These are phyloP conservation scores for Hansenula anomala DNA, from an alignment of 1,139 yeast species.

Conservation along the genomic window DNA sequence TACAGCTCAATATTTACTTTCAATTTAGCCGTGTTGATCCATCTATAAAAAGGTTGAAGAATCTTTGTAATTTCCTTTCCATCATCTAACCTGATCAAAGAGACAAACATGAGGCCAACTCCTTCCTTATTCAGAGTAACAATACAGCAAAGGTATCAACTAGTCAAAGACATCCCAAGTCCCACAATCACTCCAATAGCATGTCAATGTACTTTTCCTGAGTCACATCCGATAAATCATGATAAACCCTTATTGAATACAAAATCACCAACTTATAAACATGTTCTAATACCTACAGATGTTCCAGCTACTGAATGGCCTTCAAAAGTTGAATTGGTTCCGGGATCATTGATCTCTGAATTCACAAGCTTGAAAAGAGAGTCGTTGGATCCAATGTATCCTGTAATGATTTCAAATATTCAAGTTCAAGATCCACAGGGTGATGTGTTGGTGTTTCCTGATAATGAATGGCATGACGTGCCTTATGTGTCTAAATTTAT, in stretches of 20 bases:
- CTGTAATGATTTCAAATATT: slow-evolving; percentile 48
- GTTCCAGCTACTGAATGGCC: slow-evolving; percentile 42
- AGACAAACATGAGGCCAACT: slow-evolving; percentile 10
- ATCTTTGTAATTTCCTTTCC: too few species aligned
- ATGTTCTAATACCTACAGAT: slow-evolving; percentile 46
- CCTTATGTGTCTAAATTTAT: slow-evolving; percentile 36
- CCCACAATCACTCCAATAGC: slow-evolving; percentile 29
- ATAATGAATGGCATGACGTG: slow-evolving; percentile 37
- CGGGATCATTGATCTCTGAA: slow-evolving; percentile 37
- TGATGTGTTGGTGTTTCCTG: slow-evolving; percentile 48
- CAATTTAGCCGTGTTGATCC: too few species aligned
- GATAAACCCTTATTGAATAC: slow-evolving; percentile 40
- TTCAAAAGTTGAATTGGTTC: slow-evolving; percentile 46
- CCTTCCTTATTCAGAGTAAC: background rate
- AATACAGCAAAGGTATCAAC: background rate
- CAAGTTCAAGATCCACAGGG: slow-evolving; percentile 11
- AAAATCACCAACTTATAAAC: slow-evolving; percentile 48
- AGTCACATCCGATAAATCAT: slow-evolving; percentile 37
- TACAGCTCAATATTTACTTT: too few species aligned
- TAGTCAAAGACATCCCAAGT: slow-evolving; percentile 5
- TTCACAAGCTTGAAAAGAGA: slow-evolving; percentile 29
- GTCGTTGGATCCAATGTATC: slow-evolving; percentile 38
- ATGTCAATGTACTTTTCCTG: slow-evolving; percentile 46
- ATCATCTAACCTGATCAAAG: background rate
- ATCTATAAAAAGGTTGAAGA: too few species aligned